phyloP scores from a whole-genome alignment of 1,284 basidiomycete species.

The Stygiomarasmius scandens region DNA sequence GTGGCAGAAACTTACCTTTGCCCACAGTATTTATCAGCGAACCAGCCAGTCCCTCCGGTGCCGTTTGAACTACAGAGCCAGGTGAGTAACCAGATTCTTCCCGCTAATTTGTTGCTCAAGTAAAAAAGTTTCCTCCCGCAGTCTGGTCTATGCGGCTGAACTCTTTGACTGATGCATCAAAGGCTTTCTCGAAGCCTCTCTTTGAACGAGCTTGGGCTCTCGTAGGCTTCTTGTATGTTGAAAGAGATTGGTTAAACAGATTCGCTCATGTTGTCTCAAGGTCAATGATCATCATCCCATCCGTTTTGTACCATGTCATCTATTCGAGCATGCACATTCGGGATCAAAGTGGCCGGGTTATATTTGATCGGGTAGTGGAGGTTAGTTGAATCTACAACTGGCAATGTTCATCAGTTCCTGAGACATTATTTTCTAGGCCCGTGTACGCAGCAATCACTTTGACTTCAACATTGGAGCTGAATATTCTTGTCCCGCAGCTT shows the following conservation, averaged over 20 bases:
- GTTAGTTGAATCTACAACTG: slow-evolving; percentile 9
- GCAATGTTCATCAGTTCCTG: background rate
- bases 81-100: slow-evolving; percentile 19
- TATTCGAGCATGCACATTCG: slow-evolving; percentile 19
- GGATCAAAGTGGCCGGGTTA: background rate
- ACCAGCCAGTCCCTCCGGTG: slow-evolving; percentile 29
- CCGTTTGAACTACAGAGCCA: slow-evolving; percentile 38
- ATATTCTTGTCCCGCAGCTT: slow-evolving; percentile 25
- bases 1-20: background rate
- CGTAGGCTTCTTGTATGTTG: slow-evolving; percentile 43
- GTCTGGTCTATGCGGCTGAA: slow-evolving; percentile 49
- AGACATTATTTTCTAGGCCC: background rate
- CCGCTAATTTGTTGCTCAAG: background rate
- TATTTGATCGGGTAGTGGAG: slow-evolving; percentile 5
- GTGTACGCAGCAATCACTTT: slow-evolving; percentile 1
- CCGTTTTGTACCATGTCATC: slow-evolving; percentile 40
- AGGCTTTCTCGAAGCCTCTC: slow-evolving; percentile 46
- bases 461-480: slow-evolving; percentile 14
- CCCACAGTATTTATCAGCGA: slow-evolving; percentile 34
- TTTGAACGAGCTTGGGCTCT: slow-evolving; percentile 50
- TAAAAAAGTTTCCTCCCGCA: slow-evolving; percentile 43
- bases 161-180: slow-evolving; percentile 39
- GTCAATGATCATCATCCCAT: slow-evolving; percentile 39
- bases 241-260: background rate
- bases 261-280: background rate